Percentiles rank a stretch among this genome's conserved stretches.
phyloP scores from a whole-genome alignment of 768 basidiomycete genomes.

The Amanita exitialis region DNA sequence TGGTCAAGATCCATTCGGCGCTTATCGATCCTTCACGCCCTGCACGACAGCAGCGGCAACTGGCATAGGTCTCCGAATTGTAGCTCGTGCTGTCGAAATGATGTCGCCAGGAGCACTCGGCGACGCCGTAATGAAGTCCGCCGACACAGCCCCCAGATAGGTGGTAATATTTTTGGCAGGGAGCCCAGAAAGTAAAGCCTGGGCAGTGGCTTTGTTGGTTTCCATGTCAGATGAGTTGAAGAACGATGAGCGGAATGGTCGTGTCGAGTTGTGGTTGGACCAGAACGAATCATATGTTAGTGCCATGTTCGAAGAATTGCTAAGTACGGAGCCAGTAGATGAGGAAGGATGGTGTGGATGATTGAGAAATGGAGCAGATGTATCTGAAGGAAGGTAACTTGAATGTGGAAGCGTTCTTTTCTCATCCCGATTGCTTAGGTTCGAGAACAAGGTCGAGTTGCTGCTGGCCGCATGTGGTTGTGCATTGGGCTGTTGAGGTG shows the following conservation, averaged over 20 bases:
- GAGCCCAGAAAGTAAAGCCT: not conserved
- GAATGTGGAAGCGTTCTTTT: not conserved
- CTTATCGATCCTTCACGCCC: not conserved
- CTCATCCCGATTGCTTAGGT: not conserved
- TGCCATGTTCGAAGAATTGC: not conserved
- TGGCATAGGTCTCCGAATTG: not conserved
- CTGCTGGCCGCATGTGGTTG: not conserved
- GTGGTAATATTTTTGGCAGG: not conserved
- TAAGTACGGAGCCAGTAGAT: not conserved
- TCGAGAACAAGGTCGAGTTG: not conserved
- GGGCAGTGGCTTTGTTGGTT: not conserved
- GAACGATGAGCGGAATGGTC: conserved; percentile 9
- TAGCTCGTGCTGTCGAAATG: not conserved
- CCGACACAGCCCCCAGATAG: not conserved
- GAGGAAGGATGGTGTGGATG: not conserved
- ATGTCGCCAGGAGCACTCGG: not conserved
- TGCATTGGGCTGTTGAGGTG: not conserved
- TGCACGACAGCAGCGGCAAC: not conserved
- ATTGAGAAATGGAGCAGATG: not conserved
- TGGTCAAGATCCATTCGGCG: not conserved
- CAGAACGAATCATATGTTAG: conserved; percentile 9
- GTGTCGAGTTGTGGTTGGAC: conserved; percentile 6
- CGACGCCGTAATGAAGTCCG: not conserved
- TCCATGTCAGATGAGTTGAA: not conserved
- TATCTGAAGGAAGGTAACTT: not conserved